Percentiles rank a stretch among this genome's conserved stretches.
phyloP scores from a whole-genome alignment of 2,329 filamentous ascomycete genomes.

The Ophiostoma angusticollis region DNA sequence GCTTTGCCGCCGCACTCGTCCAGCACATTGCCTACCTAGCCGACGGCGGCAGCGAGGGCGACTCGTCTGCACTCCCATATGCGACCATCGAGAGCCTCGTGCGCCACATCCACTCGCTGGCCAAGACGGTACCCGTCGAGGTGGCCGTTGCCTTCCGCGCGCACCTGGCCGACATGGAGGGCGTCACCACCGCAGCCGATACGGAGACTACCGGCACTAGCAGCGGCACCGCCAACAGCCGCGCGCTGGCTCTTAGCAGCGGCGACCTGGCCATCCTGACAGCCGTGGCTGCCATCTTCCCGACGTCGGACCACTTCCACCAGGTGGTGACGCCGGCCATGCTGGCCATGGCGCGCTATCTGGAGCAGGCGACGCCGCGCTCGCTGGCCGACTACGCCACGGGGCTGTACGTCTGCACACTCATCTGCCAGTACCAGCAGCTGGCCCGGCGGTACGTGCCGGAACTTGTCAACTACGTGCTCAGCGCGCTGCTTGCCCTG shows the following conservation, averaged over 20 bases:
- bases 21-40: constrained; percentile 44
- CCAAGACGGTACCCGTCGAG: constrained; percentile 69
- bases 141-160: constrained; percentile 66
- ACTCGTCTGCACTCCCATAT: not conserved
- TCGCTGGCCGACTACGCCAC: constrained; percentile 53
- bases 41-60: constrained; percentile 19
- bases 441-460: constrained; percentile 80
- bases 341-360: constrained; percentile 69
- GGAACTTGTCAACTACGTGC: constrained; percentile 69
- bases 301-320: constrained; percentile 95
- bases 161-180: constrained; percentile 49
- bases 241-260: constrained; percentile 39
- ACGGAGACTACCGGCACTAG: not conserved
- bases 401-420: constrained; percentile 66
- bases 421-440: constrained; percentile 71
- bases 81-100: constrained; percentile 52
- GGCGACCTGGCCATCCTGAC: constrained; percentile 77
- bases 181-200: constrained; percentile 1
- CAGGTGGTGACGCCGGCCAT: constrained; percentile 84
- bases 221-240: constrained; percentile 17
- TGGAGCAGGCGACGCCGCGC: constrained; percentile 63
- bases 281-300: constrained; percentile 73
- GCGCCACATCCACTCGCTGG: constrained; percentile 84
- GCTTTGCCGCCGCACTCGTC: constrained; percentile 54
- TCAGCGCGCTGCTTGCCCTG: constrained; percentile 59